These are phyloP conservation scores for Penicillium palitans DNA, from an alignment of 2,329 filamentous ascomycete genomes.

Conservation along the genomic window DNA sequence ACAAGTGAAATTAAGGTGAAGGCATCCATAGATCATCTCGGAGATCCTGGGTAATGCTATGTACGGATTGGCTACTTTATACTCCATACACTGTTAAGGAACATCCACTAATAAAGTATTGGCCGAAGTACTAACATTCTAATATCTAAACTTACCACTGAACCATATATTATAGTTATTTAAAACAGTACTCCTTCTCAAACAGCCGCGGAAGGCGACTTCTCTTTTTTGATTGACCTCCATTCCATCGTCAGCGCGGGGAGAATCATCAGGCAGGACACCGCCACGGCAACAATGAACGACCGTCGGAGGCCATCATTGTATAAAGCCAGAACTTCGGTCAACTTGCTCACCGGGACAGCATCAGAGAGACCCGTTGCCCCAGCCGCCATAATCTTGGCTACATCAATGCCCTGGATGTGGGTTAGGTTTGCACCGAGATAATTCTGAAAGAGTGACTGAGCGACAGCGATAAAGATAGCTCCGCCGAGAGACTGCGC, in stretches of 20 bases:
- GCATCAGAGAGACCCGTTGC: conserved; percentile 12
- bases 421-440: conserved; percentile 10
- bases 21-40: not conserved
- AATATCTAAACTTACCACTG: no score
- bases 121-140: not conserved
- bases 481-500: conserved; percentile 23
- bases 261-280: conserved; percentile 15
- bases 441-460: conserved; percentile 22
- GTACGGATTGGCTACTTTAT: not conserved
- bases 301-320: conserved; percentile 17
- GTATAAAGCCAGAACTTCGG: conserved; percentile 16
- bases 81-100: no score
- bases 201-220: not conserved
- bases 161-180: not conserved
- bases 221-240: conserved; percentile 17
- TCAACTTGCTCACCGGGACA: conserved; percentile 16
- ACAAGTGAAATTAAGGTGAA: not conserved
- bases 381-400: conserved; percentile 13
- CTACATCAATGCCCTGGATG: conserved; percentile 15
- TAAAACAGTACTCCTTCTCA: not conserved
- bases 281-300: conserved; percentile 19
- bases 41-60: not conserved
- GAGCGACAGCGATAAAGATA: conserved; percentile 20
- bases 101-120: no score
- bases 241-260: conserved; percentile 18